Evolutionary conservation across 2,329 filamentous ascomycete species (phyloP).

Genomic region (Fonsecaea pugnacius): DNA sequence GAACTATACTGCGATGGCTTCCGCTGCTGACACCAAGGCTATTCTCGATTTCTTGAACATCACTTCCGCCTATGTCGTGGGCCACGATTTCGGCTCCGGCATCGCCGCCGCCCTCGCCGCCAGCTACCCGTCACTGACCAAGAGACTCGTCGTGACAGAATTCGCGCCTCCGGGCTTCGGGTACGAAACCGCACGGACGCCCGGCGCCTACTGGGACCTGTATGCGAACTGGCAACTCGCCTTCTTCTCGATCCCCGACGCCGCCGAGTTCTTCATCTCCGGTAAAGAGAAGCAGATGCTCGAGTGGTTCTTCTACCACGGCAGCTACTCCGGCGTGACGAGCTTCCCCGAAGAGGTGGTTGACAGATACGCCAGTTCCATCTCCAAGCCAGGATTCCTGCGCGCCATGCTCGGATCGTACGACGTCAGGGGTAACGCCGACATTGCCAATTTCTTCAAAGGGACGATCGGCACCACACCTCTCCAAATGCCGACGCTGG

Average conservation of each 20-base stretch:
- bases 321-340: constrained; percentile 48
- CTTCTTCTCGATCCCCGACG: constrained; percentile 54
- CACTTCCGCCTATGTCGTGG: constrained; percentile 45
- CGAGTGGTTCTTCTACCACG: constrained; percentile 55
- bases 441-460: constrained; percentile 47
- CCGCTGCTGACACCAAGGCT: constrained; percentile 21
- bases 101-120: constrained; percentile 49
- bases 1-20: constrained; percentile 49
- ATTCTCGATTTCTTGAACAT: constrained; percentile 22
- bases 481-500: constrained; percentile 42
- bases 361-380: constrained; percentile 46
- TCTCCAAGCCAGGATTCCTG: constrained; percentile 53
- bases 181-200: constrained; percentile 43
- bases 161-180: constrained; percentile 51
- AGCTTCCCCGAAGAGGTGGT: constrained; percentile 47
- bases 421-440: constrained; percentile 40
- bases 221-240: constrained; percentile 52
- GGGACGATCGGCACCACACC: constrained; percentile 36
- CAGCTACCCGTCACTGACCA: constrained; percentile 45
- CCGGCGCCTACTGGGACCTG: constrained; percentile 45
- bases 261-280: constrained; percentile 53
- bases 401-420: constrained; percentile 48
- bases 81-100: constrained; percentile 54
- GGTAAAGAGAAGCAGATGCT: constrained; percentile 51
- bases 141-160: constrained; percentile 46